Evolutionary conservation across 2,329 filamentous ascomycete genomes (phyloP).

Genomic region (Xylaria sp.): DNA sequence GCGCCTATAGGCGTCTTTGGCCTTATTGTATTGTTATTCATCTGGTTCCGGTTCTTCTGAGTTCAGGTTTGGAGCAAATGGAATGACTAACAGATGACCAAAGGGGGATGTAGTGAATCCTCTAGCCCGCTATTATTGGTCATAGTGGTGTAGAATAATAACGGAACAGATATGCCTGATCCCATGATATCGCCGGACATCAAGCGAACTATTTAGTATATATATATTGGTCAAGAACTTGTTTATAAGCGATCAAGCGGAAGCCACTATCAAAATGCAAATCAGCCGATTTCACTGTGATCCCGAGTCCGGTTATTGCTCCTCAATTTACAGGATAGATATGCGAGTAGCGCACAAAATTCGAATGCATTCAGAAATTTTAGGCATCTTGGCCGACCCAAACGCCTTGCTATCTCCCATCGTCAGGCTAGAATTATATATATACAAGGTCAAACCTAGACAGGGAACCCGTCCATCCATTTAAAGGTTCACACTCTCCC

Average conservation of each 20-base stretch:
- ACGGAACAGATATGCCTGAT: background rate
- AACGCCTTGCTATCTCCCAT: slow-evolving; percentile 38
- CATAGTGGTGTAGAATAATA: background rate
- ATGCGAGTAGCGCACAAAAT: slow-evolving; percentile 7
- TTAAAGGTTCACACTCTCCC: background rate
- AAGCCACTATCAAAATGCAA: slow-evolving; percentile 5
- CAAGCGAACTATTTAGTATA: background rate
- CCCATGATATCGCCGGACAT: slow-evolving; percentile 15
- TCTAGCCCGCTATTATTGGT: background rate
- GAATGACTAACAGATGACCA: slow-evolving; percentile 5
- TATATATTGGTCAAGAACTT: background rate
- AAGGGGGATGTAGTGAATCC: background rate
- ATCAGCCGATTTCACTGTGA: background rate
- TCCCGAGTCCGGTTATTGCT: background rate
- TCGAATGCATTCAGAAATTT: slow-evolving; percentile 21
- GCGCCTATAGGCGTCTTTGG: slow-evolving; percentile 86
- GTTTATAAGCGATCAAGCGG: background rate
- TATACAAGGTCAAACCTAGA: slow-evolving; percentile 21
- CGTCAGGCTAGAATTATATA: slow-evolving; percentile 23
- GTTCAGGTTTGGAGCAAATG: background rate
- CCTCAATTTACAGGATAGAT: background rate
- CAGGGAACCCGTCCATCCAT: slow-evolving; percentile 1
- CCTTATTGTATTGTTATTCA: slow-evolving; percentile 84
- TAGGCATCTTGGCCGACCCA: slow-evolving; percentile 19
- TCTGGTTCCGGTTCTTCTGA: slow-evolving; percentile 95